These are phyloP conservation scores for Gynostemma pentaphyllum DNA, from an alignment of 306 rosid species.

Conservation along the genomic window DNA sequence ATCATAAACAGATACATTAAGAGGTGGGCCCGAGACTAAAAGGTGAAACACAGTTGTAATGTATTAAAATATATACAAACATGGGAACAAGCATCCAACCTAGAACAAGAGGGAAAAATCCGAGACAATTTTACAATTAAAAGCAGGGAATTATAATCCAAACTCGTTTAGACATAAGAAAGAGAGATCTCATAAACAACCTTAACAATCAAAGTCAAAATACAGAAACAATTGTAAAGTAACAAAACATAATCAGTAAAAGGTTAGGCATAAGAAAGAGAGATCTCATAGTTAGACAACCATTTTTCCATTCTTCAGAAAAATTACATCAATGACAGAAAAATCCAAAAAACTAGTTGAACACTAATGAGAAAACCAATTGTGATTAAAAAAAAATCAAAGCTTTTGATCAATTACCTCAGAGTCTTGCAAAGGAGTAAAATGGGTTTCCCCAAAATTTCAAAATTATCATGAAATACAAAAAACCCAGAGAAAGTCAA, in stretches of 20 bases:
- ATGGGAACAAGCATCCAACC: neutral
- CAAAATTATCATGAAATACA: neutral
- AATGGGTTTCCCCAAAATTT: neutral
- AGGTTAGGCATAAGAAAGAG: neutral
- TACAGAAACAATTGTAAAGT: neutral
- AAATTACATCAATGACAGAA: neutral
- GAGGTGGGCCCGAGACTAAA: neutral
- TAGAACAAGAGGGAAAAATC: neutral
- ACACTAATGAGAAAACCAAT: neutral
- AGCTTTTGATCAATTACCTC: neutral
- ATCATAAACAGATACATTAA: neutral
- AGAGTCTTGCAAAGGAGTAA: neutral
- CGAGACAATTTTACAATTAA: neutral
- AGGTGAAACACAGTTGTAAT: neutral
- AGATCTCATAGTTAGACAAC: neutral
- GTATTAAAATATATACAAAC: too few species aligned
- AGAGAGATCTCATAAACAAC: neutral
- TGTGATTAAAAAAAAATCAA: neutral
- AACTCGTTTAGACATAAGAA: neutral
- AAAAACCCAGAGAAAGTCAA: conserved; percentile 6
- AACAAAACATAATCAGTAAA: neutral
- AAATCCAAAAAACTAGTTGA: neutral
- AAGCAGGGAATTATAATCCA: neutral
- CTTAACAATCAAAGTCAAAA: neutral
- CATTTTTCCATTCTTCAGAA: neutral